Evolutionary conservation across 2,329 filamentous ascomycete species (phyloP).

Genomic region (Magnaporthiopsis rhizophila): DNA sequence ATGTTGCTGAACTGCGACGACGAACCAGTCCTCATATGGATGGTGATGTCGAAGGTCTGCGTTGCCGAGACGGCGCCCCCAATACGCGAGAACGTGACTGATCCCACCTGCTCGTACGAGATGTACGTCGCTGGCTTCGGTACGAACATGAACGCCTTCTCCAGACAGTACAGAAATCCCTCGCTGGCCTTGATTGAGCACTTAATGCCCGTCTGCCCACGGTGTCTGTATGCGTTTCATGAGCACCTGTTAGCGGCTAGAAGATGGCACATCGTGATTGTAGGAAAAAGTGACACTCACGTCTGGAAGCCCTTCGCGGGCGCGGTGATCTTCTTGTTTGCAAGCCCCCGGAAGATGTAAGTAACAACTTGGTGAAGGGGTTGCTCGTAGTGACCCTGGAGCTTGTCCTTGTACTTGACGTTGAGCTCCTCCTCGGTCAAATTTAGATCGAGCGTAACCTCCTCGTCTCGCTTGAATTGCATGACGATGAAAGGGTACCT

Average conservation of each 20-base stretch:
- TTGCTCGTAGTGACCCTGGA: constrained; percentile 84
- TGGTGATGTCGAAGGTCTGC: constrained; percentile 94
- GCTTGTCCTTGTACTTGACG: constrained; percentile 78
- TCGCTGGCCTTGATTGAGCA: constrained; percentile 99
- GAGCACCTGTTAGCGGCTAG: not conserved
- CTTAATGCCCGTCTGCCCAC: constrained; percentile 91
- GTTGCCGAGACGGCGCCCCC: constrained; percentile 88
- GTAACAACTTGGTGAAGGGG: constrained; percentile 90
- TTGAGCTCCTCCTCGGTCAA: constrained; percentile 85
- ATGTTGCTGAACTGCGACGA: constrained; percentile 99
- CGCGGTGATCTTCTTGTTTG: constrained; percentile 89
- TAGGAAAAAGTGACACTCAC: constrained; percentile 28
- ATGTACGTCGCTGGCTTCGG: constrained; percentile 98
- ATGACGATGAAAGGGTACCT: constrained; percentile 97
- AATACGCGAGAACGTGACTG: constrained; percentile 91
- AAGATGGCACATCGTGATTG: not conserved
- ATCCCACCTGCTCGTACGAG: constrained; percentile 84
- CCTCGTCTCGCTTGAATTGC: constrained; percentile 97
- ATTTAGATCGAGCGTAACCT: constrained; percentile 93
- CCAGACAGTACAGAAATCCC: constrained; percentile 91
- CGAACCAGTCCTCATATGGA: constrained; percentile 81
- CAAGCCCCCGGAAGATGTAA: constrained; percentile 89
- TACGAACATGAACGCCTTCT: constrained; percentile 98
- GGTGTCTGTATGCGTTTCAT: constrained; percentile 49
- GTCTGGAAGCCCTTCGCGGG: constrained; percentile 91